Base-by-base conservation (phyloP, 306 rosid species). In the Begonia fuchsioides region DNA sequence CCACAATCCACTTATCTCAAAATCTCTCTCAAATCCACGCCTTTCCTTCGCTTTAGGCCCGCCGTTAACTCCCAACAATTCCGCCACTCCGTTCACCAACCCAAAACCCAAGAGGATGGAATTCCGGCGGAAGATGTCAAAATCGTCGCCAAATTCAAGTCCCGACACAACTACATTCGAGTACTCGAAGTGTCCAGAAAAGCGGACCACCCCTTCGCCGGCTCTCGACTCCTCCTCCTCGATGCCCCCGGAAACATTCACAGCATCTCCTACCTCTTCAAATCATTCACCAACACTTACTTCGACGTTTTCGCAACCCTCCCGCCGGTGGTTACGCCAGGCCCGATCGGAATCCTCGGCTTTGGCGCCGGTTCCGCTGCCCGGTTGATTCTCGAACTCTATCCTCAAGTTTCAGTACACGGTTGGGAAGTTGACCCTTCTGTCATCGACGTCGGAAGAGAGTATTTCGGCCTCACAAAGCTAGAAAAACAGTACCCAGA, bases 351-450 rank as follows among this genome's bases (percentile, higher is more conserved):
- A 2, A 49, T 90, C 51, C 92, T 90, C 19, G 97, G 97, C 38
- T 85, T 90, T 53, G 85, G 97, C 9, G 95, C 92, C 0, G 97
- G 87, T 12, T 71, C 97, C 12, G 72, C 92, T 0, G 92, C 94
- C 1, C 78, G 87, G n/a, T 26, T 67, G 26, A 32, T 80, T 17
- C 92, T 90, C 3, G 64, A 73, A 9, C 47, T 76, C 39, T 77
- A 81, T 63, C 85, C 94, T 0, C 51, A 72, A 10, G 72, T 48
- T 9, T 62, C 53, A 17, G 32, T 90, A 53, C 95, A 77, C 47
- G 94, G 82, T 9, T 90, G 97, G 97, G 97, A 90, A 69, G 72
- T 90, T 8, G 95, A 85, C 53, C 82, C 87, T 5, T 68, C 94
- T 26, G 97, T 90, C 32, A 57, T 90, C 16, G 76, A 75, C 0